These are phyloP conservation scores for Inosperma sp. DNA, from an alignment of 768 basidiomycete species.

Conservation along the genomic window DNA sequence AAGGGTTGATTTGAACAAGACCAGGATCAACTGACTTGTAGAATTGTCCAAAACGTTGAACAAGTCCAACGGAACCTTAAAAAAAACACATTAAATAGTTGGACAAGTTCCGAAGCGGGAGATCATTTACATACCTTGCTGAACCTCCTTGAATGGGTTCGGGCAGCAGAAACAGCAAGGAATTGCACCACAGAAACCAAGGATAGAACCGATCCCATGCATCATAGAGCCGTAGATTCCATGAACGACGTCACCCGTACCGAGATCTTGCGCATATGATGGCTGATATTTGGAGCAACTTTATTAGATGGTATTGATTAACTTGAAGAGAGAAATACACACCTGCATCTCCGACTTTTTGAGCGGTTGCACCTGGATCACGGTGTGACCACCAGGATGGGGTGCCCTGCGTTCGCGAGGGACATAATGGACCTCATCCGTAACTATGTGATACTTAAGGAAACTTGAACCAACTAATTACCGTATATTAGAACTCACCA, in stretches of 20 bases:
- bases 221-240: constrained; percentile 83
- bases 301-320: constrained; percentile 1
- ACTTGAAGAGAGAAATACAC: constrained; percentile 11
- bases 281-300: constrained; percentile 44
- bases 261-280: constrained; percentile 88
- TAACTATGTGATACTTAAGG: constrained; percentile 53
- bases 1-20: constrained; percentile 88
- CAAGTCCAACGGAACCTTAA: constrained; percentile 80
- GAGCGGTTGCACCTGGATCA: constrained; percentile 82
- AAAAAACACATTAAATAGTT: constrained; percentile 19
- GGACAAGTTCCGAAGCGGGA: background rate
- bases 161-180: constrained; percentile 84
- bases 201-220: constrained; percentile 57
- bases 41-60: constrained; percentile 93
- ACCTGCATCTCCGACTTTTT: constrained; percentile 88
- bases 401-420: constrained; percentile 14
- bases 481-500: constrained; percentile 39
- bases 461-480: background rate
- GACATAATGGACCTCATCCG: constrained; percentile 39
- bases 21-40: constrained; percentile 95
- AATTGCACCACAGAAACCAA: constrained; percentile 70
- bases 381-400: constrained; percentile 29
- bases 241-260: constrained; percentile 70
- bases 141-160: constrained; percentile 81
- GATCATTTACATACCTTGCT: constrained; percentile 54